Percentiles rank a stretch among this genome's conserved stretches.
Conservation (phyloP, 192 early-diverging fungal species). For the Linderina pennispora region DNA sequence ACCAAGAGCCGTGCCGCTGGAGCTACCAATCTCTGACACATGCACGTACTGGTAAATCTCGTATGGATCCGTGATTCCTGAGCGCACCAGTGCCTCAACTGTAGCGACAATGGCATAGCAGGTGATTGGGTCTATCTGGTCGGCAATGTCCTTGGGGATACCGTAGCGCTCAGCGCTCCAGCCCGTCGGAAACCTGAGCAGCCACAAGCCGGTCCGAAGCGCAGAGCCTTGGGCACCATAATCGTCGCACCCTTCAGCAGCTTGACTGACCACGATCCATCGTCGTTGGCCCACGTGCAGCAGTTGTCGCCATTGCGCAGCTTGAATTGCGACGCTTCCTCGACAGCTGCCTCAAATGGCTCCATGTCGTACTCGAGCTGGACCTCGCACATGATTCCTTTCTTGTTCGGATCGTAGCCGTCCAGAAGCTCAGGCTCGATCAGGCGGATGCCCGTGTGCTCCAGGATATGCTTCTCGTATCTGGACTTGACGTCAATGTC, state of each 20-base stretch:
- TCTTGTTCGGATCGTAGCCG: constrained; percentile 85
- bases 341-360: constrained; percentile 78
- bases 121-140: constrained; percentile 81
- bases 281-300: constrained; percentile 50
- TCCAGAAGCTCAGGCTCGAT: constrained; percentile 83
- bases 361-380: constrained; percentile 83
- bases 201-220: constrained; percentile 76
- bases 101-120: constrained; percentile 78
- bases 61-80: constrained; percentile 88
- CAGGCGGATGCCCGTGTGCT: constrained; percentile 90
- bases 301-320: constrained; percentile 75
- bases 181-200: constrained; percentile 87
- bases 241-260: constrained; percentile 84
- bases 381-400: constrained; percentile 84
- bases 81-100: constrained; percentile 76
- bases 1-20: constrained; percentile 79
- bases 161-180: constrained; percentile 85
- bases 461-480: constrained; percentile 87
- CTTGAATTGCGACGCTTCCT: constrained; percentile 86
- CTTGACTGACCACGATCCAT: constrained; percentile 70
- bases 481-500: constrained; percentile 87
- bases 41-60: constrained; percentile 92
- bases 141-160: constrained; percentile 79
- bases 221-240: constrained; percentile 87
- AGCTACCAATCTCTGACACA: constrained; percentile 84